These are phyloP conservation scores for Thymus mandschuricus DNA, from an alignment of 257 asterid species.

Conservation along the genomic window DNA sequence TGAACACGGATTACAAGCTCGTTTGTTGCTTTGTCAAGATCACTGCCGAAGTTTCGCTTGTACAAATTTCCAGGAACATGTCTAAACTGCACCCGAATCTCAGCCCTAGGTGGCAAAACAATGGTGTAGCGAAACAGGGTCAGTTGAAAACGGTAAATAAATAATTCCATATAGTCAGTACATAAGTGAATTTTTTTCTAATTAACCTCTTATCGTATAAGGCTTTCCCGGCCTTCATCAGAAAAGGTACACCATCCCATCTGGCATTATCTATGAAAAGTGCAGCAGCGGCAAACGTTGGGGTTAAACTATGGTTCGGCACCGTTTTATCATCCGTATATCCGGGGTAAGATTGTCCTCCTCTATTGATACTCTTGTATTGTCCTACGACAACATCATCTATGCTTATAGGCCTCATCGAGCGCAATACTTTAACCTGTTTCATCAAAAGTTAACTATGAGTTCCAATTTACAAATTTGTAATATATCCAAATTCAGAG, in stretches of 20 bases:
- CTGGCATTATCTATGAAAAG: slow-evolving; percentile 89
- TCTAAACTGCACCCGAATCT: slow-evolving; percentile 94
- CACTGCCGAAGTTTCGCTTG: slow-evolving; percentile 67
- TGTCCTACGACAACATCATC: slow-evolving; percentile 85
- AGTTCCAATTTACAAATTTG: neutral
- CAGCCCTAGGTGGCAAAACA: slow-evolving; percentile 57
- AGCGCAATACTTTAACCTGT: slow-evolving; percentile 95
- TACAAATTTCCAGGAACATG: slow-evolving; percentile 93
- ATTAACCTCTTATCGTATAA: slow-evolving; percentile 69
- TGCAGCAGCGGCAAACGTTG: slow-evolving; percentile 98
- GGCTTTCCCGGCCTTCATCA: slow-evolving; percentile 99
- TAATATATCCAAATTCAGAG: neutral
- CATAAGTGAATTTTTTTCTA: slow-evolving; percentile 11
- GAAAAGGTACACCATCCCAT: slow-evolving; percentile 99
- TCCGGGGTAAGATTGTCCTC: slow-evolving; percentile 71
- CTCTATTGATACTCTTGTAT: slow-evolving; percentile 78
- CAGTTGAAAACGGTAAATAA: neutral
- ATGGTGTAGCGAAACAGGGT: neutral
- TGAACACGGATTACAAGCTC: slow-evolving; percentile 99
- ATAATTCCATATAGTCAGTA: neutral
- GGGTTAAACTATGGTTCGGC: slow-evolving; percentile 84
- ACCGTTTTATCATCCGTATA: slow-evolving; percentile 95
- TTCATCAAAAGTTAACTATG: slow-evolving; percentile 25
- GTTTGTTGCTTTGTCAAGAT: slow-evolving; percentile 85
- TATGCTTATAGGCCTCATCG: slow-evolving; percentile 70